Conservation (phyloP, 495 filamentous ascomycete species). For the Cenococcum geophilum region DNA sequence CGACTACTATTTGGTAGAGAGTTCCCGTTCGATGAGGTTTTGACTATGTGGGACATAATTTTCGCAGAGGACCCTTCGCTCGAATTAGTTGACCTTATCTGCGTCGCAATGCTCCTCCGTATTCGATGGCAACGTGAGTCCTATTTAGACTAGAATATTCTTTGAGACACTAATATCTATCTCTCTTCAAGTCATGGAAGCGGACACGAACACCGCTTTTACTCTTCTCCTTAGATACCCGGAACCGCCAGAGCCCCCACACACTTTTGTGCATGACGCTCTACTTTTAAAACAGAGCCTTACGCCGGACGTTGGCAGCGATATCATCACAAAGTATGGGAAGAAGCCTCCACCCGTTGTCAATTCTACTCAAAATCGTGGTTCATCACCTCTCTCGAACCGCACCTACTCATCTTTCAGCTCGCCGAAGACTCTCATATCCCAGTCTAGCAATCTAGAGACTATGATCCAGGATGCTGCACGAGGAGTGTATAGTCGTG, state of each 20-base stretch:
- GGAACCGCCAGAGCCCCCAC: conserved; percentile 56
- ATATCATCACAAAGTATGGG: conserved; percentile 79
- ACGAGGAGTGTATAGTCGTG: conserved; percentile 69
- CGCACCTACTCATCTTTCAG: conserved; percentile 44
- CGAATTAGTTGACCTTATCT: conserved; percentile 78
- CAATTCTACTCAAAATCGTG: conserved; percentile 22
- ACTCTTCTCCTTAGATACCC: conserved; percentile 79
- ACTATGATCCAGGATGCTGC: conserved; percentile 78
- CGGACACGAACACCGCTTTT: conserved; percentile 79
- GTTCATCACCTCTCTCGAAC: conserved; percentile 20
- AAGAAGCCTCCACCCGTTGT: conserved; percentile 39
- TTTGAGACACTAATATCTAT: neutral
- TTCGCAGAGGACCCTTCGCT: conserved; percentile 84
- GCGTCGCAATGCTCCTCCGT: conserved; percentile 87
- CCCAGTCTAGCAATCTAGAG: conserved; percentile 57
- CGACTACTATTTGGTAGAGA: conserved; percentile 88
- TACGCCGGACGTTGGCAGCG: conserved; percentile 60
- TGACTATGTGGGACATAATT: conserved; percentile 82
- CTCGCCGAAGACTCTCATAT: conserved; percentile 53
- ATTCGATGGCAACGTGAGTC: conserved; percentile 82
- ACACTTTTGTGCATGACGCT: conserved; percentile 82
- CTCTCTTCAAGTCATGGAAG: conserved; percentile 58
- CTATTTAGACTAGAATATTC: neutral
- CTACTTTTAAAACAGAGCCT: conserved; percentile 74
- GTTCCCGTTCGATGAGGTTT: conserved; percentile 78